These are phyloP conservation scores for Kwoniella bestiolae DNA, from an alignment of 768 basidiomycete genomes.

Conservation along the genomic window DNA sequence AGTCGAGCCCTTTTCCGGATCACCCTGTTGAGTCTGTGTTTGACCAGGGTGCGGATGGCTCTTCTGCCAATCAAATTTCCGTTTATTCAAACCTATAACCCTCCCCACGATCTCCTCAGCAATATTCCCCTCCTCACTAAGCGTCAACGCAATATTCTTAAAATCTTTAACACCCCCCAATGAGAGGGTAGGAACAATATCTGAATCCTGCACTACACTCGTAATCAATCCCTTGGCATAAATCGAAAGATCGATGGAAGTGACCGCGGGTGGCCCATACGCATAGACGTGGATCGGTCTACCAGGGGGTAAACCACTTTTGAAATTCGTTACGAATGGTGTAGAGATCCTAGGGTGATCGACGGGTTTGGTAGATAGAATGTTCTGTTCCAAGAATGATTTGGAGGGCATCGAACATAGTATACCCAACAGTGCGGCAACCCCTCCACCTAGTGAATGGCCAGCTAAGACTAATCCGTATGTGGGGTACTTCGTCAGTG, in stretches of 20 bases:
- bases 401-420: conserved; percentile 45
- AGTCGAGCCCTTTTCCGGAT: neutral
- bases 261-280: conserved; percentile 57
- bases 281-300: conserved; percentile 58
- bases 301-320: conserved; percentile 56
- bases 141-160: conserved; percentile 56
- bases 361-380: conserved; percentile 2
- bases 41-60: neutral
- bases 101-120: conserved; percentile 58
- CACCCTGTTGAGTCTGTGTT: neutral
- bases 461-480: conserved; percentile 58
- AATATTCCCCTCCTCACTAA: conserved; percentile 55
- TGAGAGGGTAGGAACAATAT: conserved; percentile 55
- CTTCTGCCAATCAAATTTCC: conserved; percentile 13
- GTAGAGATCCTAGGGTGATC: conserved; percentile 43
- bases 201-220: conserved; percentile 53
- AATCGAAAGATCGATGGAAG: conserved; percentile 55
- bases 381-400: conserved; percentile 32
- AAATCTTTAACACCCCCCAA: conserved; percentile 56
- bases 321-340: conserved; percentile 56
- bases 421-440: conserved; percentile 56
- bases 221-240: conserved; percentile 57
- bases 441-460: conserved; percentile 59
- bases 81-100: conserved; percentile 30
- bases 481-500: conserved; percentile 48